phyloP scores from a whole-genome alignment of 352 stramenopile species.

The Phytophthora cajani region DNA sequence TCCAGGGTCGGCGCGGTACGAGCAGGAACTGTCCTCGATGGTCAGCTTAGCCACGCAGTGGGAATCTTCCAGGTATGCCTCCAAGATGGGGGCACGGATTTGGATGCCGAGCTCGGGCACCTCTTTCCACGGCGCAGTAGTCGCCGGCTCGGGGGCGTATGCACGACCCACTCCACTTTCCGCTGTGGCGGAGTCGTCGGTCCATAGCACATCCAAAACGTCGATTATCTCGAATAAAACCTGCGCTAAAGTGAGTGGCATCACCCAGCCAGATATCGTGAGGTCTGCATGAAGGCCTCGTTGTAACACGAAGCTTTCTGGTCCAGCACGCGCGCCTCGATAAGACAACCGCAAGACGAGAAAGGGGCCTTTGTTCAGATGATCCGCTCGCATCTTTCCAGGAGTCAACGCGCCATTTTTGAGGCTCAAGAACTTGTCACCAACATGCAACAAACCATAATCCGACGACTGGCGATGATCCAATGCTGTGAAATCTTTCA shows the following conservation, averaged over 20 bases:
- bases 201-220: slow-evolving; percentile 76
- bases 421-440: slow-evolving; percentile 83
- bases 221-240: slow-evolving; percentile 80
- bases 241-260: slow-evolving; percentile 74
- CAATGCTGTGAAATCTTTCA: slow-evolving; percentile 65
- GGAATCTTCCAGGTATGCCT: slow-evolving; percentile 88
- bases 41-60: slow-evolving; percentile 89
- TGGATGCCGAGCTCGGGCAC: slow-evolving; percentile 75
- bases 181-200: slow-evolving; percentile 21
- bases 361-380: slow-evolving; percentile 63
- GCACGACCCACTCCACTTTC: slow-evolving; percentile 21
- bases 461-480: slow-evolving; percentile 79
- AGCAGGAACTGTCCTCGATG: slow-evolving; percentile 79
- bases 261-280: slow-evolving; percentile 79
- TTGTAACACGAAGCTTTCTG: slow-evolving; percentile 66
- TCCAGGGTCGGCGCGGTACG: slow-evolving; percentile 65
- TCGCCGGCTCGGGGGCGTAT: slow-evolving; percentile 20
- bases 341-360: slow-evolving; percentile 72
- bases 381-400: slow-evolving; percentile 72
- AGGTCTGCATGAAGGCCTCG: slow-evolving; percentile 68
- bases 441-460: slow-evolving; percentile 80
- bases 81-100: slow-evolving; percentile 80
- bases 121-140: slow-evolving; percentile 52
- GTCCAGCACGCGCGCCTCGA: slow-evolving; percentile 47
- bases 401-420: slow-evolving; percentile 79